Evolutionary conservation across 768 basidiomycete genomes (phyloP).

Genomic region (Pleurotus cornucopiae): DNA sequence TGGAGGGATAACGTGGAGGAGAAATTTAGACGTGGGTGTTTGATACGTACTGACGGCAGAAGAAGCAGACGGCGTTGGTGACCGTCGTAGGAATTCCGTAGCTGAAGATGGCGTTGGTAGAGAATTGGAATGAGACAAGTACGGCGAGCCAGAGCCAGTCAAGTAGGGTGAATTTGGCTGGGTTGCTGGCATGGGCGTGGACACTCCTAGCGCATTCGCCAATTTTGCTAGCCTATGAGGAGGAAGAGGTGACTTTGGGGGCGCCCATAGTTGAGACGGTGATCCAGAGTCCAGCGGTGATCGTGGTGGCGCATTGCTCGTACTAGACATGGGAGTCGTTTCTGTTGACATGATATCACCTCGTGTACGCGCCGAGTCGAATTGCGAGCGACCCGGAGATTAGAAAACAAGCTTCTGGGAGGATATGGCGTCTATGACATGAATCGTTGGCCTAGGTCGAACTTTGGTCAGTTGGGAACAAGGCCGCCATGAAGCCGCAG

Average conservation of each 20-base stretch:
- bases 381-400: background rate
- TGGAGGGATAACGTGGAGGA: slow-evolving; percentile 85
- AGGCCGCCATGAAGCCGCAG: background rate
- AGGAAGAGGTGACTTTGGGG: slow-evolving; percentile 67
- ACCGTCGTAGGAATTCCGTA: slow-evolving; percentile 39
- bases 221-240: slow-evolving; percentile 78
- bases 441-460: background rate
- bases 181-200: slow-evolving; percentile 63
- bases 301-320: background rate
- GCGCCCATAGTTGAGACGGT: slow-evolving; percentile 46
- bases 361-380: background rate
- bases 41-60: slow-evolving; percentile 32
- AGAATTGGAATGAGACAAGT: slow-evolving; percentile 29
- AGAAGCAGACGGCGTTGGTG: slow-evolving; percentile 47
- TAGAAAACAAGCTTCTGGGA: background rate
- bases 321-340: background rate
- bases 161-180: slow-evolving; percentile 18
- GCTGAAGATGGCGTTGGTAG: slow-evolving; percentile 21
- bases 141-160: slow-evolving; percentile 11
- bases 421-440: slow-evolving; percentile 3
- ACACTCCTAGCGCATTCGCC: slow-evolving; percentile 81
- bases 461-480: background rate
- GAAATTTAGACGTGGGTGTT: slow-evolving; percentile 55
- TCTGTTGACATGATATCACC: slow-evolving; percentile 7
- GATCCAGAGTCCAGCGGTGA: slow-evolving; percentile 3